Percentiles rank a stretch among this genome's conserved stretches.
Conservation (phyloP, 2,329 filamentous ascomycete species). For the Ceratocystis huliohia region DNA sequence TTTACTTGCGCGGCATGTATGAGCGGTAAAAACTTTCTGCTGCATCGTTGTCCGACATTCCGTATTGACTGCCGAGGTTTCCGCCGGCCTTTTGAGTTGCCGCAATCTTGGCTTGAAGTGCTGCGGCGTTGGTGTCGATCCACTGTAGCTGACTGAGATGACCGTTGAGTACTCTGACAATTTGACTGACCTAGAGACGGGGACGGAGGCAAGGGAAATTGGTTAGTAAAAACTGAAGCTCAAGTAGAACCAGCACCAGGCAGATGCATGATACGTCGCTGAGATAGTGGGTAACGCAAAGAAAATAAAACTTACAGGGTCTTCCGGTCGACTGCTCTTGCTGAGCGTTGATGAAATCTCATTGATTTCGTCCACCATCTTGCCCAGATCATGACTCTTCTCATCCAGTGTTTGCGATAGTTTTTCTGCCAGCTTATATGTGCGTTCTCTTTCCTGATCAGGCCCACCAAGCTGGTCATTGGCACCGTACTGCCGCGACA, state of each 20-base stretch:
- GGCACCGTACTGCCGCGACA: constrained; percentile 63
- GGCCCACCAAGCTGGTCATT: constrained; percentile 70
- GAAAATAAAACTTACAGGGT: constrained; percentile 52
- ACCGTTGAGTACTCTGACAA: constrained; percentile 86
- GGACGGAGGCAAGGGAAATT: constrained; percentile 8
- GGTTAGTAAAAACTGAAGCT: not conserved
- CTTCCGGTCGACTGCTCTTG: constrained; percentile 79
- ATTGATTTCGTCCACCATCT: constrained; percentile 98
- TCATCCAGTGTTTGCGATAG: constrained; percentile 81
- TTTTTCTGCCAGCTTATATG: constrained; percentile 91
- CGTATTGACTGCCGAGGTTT: constrained; percentile 44
- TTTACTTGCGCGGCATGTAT: constrained; percentile 61
- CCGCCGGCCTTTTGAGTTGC: constrained; percentile 70
- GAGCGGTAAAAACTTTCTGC: constrained; percentile 86
- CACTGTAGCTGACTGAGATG: constrained; percentile 85
- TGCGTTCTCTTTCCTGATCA: constrained; percentile 89
- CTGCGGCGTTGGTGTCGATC: constrained; percentile 75
- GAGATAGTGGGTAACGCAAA: not conserved
- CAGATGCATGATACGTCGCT: no score
- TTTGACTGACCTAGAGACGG: constrained; percentile 63
- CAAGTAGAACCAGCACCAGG: no score
- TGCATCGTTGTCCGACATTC: constrained; percentile 52
- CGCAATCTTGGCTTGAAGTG: constrained; percentile 68
- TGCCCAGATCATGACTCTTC: constrained; percentile 81
- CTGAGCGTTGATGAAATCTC: constrained; percentile 76